Conservation (phyloP, 495 filamentous ascomycete species). For the Aspergillus saccharolyticus region DNA sequence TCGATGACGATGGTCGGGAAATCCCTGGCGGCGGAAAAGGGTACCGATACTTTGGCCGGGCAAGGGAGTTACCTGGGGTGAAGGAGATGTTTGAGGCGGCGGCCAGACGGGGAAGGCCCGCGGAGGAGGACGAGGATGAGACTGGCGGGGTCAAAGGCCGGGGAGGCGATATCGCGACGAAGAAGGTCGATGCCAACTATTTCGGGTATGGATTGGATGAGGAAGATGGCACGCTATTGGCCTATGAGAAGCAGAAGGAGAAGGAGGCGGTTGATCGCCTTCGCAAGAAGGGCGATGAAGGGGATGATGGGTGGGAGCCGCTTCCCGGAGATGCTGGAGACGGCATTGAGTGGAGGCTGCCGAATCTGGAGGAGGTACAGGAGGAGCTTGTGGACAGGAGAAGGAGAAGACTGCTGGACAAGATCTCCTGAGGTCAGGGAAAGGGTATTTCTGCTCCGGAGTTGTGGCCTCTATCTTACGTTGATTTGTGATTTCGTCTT, state of each 20-base stretch:
- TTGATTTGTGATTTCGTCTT: constrained; percentile 14
- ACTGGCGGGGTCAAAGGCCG: constrained; percentile 49
- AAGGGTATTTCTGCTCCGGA: neutral
- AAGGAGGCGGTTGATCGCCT: constrained; percentile 68
- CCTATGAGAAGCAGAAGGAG: constrained; percentile 80
- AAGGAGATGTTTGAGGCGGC: constrained; percentile 93
- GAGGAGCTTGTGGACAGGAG: constrained; percentile 87
- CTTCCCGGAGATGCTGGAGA: constrained; percentile 84
- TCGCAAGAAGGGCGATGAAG: constrained; percentile 41
- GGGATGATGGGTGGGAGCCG: constrained; percentile 67
- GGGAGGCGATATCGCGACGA: constrained; percentile 64
- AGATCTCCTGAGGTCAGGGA: constrained; percentile 50
- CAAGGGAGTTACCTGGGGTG: constrained; percentile 86
- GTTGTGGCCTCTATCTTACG: neutral
- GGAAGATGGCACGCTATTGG: constrained; percentile 79
- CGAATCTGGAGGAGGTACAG: constrained; percentile 82
- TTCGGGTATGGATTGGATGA: constrained; percentile 94
- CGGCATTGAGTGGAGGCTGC: constrained; percentile 78
- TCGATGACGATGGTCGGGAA: constrained; percentile 88
- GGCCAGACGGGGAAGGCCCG: constrained; percentile 47
- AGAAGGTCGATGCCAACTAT: constrained; percentile 87
- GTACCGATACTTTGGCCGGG: constrained; percentile 89
- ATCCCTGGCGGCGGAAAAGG: constrained; percentile 86
- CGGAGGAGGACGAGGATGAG: constrained; percentile 53
- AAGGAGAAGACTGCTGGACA: constrained; percentile 74